Evolutionary conservation across 805 yeast genomes (phyloP).

Genomic region (Suhomyces kilbournensis): DNA sequence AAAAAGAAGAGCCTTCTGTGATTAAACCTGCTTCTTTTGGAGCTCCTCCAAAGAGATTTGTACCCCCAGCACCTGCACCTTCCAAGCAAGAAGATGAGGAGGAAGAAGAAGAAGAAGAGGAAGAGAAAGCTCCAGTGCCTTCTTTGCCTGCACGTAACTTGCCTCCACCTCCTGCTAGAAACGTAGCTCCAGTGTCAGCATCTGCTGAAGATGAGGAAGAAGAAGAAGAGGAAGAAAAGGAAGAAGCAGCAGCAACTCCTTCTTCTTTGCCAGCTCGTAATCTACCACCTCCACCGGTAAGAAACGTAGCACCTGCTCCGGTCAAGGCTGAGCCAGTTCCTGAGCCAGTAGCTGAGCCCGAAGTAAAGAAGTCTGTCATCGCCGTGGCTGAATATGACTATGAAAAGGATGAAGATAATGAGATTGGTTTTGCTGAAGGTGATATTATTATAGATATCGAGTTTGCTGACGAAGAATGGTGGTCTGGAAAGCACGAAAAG

Average conservation of each 20-base stretch:
- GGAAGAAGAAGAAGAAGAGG: slow-evolving; percentile 24
- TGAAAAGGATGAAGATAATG: slow-evolving; percentile 73
- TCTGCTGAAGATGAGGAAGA: slow-evolving; percentile 19
- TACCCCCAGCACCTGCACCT: slow-evolving; percentile 8
- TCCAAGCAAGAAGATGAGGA: slow-evolving; percentile 1
- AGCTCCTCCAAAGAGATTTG: slow-evolving; percentile 1
- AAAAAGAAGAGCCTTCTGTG: slow-evolving; percentile 15
- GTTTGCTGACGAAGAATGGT: slow-evolving; percentile 74
- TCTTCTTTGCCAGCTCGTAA: slow-evolving; percentile 14
- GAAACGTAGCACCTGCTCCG: slow-evolving; percentile 13
- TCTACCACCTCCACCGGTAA: slow-evolving; percentile 20
- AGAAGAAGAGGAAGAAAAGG: slow-evolving; percentile 14
- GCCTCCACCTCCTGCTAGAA: slow-evolving; percentile 13
- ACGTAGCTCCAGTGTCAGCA: slow-evolving; percentile 6
- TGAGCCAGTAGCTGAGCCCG: slow-evolving; percentile 9
- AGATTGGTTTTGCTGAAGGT: slow-evolving; percentile 63
- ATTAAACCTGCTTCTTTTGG: slow-evolving; percentile 7
- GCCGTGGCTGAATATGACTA: slow-evolving; percentile 86
- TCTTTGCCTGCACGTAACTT: slow-evolving; percentile 14
- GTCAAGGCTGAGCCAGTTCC: slow-evolving; percentile 8
- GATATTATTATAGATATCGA: slow-evolving; percentile 66
- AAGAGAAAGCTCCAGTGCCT: slow-evolving; percentile 15
- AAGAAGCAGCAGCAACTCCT: slow-evolving; percentile 25
- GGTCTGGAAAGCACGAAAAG: slow-evolving; percentile 42
- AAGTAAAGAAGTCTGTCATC: slow-evolving; percentile 17